Percentiles rank a stretch among this genome's conserved stretches.
phyloP scores from a whole-genome alignment of 148 eudicot species.

The Vaccinium macrocarpon region DNA sequence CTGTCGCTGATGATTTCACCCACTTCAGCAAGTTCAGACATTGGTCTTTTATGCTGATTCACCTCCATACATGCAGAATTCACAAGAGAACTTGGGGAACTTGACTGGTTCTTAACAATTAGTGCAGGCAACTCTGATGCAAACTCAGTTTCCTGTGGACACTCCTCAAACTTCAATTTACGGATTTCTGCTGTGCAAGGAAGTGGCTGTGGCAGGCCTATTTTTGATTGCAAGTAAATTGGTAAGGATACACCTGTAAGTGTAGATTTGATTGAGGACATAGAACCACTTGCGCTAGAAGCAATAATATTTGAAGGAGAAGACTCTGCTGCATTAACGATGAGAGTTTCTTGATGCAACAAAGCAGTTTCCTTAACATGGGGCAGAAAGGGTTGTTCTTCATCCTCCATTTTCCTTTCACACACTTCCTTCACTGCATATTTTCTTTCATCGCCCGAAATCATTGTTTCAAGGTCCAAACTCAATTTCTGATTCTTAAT shows the following conservation, averaged over 20 bases:
- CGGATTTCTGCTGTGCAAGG: constrained; percentile 15
- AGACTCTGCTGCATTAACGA: constrained; percentile 17
- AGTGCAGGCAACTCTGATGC: constrained; percentile 23
- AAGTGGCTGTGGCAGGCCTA: constrained; percentile 24
- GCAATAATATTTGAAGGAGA: constrained; percentile 22
- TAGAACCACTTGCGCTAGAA: constrained; percentile 25
- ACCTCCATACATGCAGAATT: constrained; percentile 19
- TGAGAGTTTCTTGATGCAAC: constrained; percentile 29
- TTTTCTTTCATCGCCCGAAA: constrained; percentile 21
- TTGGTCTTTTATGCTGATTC: constrained; percentile 16
- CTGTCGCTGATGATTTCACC: constrained; percentile 21
- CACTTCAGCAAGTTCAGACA: constrained; percentile 25
- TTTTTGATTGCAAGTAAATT: constrained; percentile 23
- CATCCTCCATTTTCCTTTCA: constrained; percentile 20
- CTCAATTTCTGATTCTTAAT: constrained; percentile 18
- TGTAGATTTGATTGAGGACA: constrained; percentile 26
- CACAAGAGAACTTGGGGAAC: constrained; percentile 27
- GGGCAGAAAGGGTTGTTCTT: constrained; percentile 15
- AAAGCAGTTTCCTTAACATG: constrained; percentile 25
- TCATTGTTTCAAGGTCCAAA: constrained; percentile 23
- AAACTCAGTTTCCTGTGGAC: constrained; percentile 32
- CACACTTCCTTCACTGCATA: constrained; percentile 23
- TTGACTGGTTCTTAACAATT: constrained; percentile 22
- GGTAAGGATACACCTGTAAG: constrained; percentile 22
- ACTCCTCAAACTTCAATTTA: constrained; percentile 18